Base-by-base conservation (phyloP, 2,329 filamentous ascomycete species). In the Alternaria postmessia region DNA sequence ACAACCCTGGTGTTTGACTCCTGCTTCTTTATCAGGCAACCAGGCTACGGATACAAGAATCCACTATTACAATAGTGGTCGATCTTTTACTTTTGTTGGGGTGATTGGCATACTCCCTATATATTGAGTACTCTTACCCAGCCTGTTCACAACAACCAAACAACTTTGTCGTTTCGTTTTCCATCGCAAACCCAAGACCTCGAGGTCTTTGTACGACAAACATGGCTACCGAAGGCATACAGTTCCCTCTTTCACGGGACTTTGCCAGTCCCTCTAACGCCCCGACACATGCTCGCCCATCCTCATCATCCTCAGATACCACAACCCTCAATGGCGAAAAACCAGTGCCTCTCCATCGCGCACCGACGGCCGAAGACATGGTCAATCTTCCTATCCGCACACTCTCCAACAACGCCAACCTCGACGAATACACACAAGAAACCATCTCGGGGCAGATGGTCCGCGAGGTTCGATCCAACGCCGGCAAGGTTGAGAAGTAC, bases 401-500 rank as follows among this genome's bases (percentile, higher is more conserved):
- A 16, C 81, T 92, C 28, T 87, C 81, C 62, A 81, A 83, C 54
- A 77, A 90, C 72, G 78, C 78, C 51, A 63, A 67, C 39, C 80
- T 93, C 56, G 83, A 85, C 34, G 90, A 93, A 78, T 93, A 90
- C 75, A 87, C 84, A 2, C 79, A 83, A 57, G 89, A 92, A 75
- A 88, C 86, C 2, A 76, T 80, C 5, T 72, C 77, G 0, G 90
- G 91, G n/a, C 82, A 86, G 54, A 91, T 92, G 64, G 81, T 87
- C 24, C 83, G 81, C 66, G 78, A 80, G 39, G 75, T 83, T 20
- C 79, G 79, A 66, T 87, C 91, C 4, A 86, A 89, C 48, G 82
- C 81, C 2, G 83, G 84, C 3, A 75, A 81, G 53, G 75, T 82
- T n/a, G 74, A 80, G 57, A 65, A 75, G 62, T 89, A 86, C 72